Base-by-base conservation (phyloP, 2,329 filamentous ascomycete species). In the Cladosporium phlei region DNA sequence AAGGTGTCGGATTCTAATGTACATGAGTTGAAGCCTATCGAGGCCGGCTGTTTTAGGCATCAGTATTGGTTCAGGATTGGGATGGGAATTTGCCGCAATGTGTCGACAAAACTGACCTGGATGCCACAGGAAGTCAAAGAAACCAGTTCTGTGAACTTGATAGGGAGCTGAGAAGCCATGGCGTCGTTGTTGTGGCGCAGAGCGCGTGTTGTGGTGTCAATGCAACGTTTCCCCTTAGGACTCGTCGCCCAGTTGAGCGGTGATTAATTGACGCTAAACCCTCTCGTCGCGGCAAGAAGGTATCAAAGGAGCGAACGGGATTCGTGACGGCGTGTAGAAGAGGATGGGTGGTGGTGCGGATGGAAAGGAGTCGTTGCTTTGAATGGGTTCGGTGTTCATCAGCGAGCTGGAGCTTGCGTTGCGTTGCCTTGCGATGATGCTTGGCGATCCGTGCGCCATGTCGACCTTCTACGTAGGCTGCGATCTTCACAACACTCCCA, bases 1-100 rank as follows among this genome's bases (percentile, higher is more conserved):
- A 85, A 98, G 66, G 85, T 80, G 71, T 98, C 93, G 66, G 93
- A 98, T 78, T 98, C 93, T 74, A 98, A 80, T 69, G 93, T 98
- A 75, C 86, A 90, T 68, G 85, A 85, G 70, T 90, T 89, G 76
- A 91, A 93, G 64, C 86, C 84, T 77, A 93, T 90, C 52, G 83
- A 83, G 58, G 73, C 69, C 64, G 77, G 78, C 82, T 86, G 50
- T 28, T 39, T 22, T 32, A 51, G 45, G 42, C 43, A 51, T 56
- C 51, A 40, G 57, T 53, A 49, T 56, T 28, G 40, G 37, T 47
- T 47, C n/a, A n/a, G n/a, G n/a, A n/a, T n/a, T n/a, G n/a, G n/a
- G n/a, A n/a, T n/a, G n/a, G n/a, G n/a, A n/a, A n/a, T n/a, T n/a
- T n/a, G n/a, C n/a, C n/a, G n/a, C 20, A 16, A 25, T 10, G 43